Conservation (phyloP, 306 rosid genomes). For the Argentina anserina region DNA sequence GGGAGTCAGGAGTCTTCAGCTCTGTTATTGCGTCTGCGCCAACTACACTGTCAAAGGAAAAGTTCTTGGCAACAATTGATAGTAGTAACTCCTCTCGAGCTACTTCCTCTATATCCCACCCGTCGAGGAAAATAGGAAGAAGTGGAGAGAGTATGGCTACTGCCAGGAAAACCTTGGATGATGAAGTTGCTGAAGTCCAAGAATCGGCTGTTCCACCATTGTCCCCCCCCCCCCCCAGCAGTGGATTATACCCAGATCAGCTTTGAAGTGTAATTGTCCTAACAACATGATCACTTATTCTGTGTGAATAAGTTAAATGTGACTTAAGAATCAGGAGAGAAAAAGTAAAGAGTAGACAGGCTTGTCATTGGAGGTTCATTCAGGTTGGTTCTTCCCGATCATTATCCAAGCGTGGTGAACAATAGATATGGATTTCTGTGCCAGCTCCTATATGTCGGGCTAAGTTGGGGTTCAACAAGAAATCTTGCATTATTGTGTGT, state of each 20-base stretch:
- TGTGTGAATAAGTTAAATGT: background rate
- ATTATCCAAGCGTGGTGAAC: conserved; percentile 29
- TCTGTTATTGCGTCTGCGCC: conserved; percentile 80
- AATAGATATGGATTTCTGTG: background rate
- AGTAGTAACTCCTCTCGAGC: conserved; percentile 73
- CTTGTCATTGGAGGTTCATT: conserved; percentile 5
- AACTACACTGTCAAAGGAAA: conserved; percentile 60
- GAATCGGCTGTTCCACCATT: conserved; percentile 75
- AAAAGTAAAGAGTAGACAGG: conserved; percentile 21
- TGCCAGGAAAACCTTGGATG: conserved; percentile 52
- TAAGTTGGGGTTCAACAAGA: background rate
- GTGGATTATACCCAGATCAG: conserved; percentile 32
- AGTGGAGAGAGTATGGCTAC: conserved; percentile 45
- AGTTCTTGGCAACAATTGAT: conserved; percentile 61
- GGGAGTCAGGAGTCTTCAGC: conserved; percentile 88
- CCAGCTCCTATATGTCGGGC: background rate
- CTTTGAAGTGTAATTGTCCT: conserved; percentile 27
- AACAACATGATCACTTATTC: conserved; percentile 6
- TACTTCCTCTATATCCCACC: conserved; percentile 55
- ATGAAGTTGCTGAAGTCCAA: conserved; percentile 40
- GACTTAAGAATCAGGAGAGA: conserved; percentile 20
- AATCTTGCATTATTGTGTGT: conserved; percentile 8
- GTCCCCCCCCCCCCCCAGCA: conserved; percentile 86
- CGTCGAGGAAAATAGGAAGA: conserved; percentile 54
- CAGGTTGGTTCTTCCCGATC: conserved; percentile 31